A percentile compares a stretch with the other conserved stretches of the same genome.
These are phyloP conservation scores for Eucommia ulmoides DNA, from an alignment of 257 asterid genomes.

Conservation along the genomic window DNA sequence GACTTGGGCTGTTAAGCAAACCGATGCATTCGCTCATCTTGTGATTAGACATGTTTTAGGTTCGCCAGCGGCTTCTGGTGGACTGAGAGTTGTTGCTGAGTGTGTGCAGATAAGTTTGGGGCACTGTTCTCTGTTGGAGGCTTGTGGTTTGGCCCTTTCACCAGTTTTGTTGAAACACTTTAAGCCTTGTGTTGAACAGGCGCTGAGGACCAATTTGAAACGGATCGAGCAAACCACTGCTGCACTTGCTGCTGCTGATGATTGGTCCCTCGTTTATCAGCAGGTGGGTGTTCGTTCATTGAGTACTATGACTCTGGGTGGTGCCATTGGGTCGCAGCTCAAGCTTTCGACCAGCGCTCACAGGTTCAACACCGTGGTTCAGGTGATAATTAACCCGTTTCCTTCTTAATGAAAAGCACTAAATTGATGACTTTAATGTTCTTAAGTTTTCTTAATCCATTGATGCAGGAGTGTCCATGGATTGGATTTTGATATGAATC, in stretches of 20 bases:
- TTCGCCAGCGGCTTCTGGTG: slow-evolving; percentile 78
- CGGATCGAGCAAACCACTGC: slow-evolving; percentile 65
- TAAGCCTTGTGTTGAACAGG: slow-evolving; percentile 70
- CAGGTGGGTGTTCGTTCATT: slow-evolving; percentile 52
- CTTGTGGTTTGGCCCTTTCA: slow-evolving; percentile 76
- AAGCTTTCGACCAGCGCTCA: slow-evolving; percentile 79
- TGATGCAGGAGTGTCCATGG: no score
- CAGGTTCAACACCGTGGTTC: slow-evolving; percentile 74
- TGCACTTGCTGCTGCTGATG: slow-evolving; percentile 82
- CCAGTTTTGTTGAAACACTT: slow-evolving; percentile 59
- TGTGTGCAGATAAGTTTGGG: slow-evolving; percentile 70
- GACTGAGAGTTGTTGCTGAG: slow-evolving; percentile 71
- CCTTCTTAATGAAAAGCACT: no score
- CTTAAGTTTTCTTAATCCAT: no score
- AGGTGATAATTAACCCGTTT: slow-evolving; percentile 29
- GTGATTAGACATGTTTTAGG: slow-evolving; percentile 58
- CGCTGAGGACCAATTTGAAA: slow-evolving; percentile 49
- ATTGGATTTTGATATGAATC: no score
- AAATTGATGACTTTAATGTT: no score
- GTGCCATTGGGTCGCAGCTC: slow-evolving; percentile 37
- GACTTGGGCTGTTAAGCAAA: slow-evolving; percentile 68
- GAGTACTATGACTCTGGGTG: slow-evolving; percentile 26
- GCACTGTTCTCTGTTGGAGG: slow-evolving; percentile 65
- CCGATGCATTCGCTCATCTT: slow-evolving; percentile 45
- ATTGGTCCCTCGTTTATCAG: slow-evolving; percentile 57